Conservation (phyloP, 225 moss, liverwort and hornwort species). For the Marchantia paleacea region DNA sequence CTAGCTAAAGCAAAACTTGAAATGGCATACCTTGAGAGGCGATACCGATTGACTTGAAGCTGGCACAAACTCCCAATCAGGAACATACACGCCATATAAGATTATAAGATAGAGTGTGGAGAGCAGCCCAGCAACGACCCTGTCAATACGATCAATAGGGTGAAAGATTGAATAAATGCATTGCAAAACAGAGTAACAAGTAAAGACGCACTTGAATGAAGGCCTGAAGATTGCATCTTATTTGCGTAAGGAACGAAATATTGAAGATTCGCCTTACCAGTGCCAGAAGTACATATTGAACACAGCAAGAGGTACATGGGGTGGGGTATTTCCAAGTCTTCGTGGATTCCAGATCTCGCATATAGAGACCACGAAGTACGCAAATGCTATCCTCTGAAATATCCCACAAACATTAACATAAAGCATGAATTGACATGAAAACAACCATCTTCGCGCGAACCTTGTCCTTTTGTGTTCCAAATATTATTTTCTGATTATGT, state of each 20-base stretch:
- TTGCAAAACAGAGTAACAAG: background rate
- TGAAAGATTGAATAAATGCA: background rate
- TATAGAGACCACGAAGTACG: conserved; percentile 40
- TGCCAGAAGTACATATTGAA: conserved; percentile 46
- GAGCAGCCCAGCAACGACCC: conserved; percentile 44
- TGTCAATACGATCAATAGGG: conserved; percentile 8
- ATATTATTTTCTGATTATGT: no score
- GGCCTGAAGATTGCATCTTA: background rate
- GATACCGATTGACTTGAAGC: conserved; percentile 21
- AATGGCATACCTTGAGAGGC: conserved; percentile 17
- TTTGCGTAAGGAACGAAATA: no score
- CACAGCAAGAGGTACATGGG: conserved; percentile 26
- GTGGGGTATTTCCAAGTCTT: conserved; percentile 14
- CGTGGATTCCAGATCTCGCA: conserved; percentile 52
- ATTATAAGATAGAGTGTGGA: conserved; percentile 48
- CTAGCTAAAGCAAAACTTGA: background rate
- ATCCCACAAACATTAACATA: background rate
- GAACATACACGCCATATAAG: conserved; percentile 63
- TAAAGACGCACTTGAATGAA: background rate
- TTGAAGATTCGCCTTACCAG: conserved; percentile 25
- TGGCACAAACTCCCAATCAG: conserved; percentile 59
- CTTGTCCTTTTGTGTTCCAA: no score
- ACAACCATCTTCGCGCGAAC: no score
- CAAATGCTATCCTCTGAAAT: conserved; percentile 42
- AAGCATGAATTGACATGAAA: no score